These are phyloP conservation scores for Hysterium pulicare DNA, from an alignment of 2,329 filamentous ascomycete species.

Conservation along the genomic window DNA sequence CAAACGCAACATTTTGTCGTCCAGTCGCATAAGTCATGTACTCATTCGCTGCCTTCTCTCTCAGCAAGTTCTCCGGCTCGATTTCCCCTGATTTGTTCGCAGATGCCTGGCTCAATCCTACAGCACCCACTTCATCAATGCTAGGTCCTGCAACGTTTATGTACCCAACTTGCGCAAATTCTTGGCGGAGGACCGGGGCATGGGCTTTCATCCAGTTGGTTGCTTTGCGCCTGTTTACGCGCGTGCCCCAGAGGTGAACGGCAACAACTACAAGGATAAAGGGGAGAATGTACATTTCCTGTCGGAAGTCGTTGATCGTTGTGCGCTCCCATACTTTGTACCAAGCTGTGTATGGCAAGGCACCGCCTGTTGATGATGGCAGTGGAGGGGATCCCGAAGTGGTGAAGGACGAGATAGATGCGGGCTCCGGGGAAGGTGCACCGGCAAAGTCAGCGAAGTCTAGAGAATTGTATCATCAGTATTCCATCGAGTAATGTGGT, in stretches of 20 bases:
- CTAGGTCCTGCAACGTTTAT: conserved; percentile 43
- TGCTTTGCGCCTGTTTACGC: conserved; percentile 75
- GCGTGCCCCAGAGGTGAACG: conserved; percentile 77
- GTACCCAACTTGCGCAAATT: conserved; percentile 88
- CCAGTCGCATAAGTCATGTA: conserved; percentile 86
- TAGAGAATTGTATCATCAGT: conserved; percentile 36
- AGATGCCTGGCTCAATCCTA: conserved; percentile 36
- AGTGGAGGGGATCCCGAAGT: conserved; percentile 33
- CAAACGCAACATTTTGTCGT: conserved; percentile 85
- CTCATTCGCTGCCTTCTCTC: conserved; percentile 84
- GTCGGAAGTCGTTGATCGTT: conserved; percentile 76
- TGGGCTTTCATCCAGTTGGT: conserved; percentile 77
- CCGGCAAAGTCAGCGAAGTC: conserved; percentile 94
- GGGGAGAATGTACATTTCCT: conserved; percentile 77
- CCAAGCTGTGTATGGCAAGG: conserved; percentile 83
- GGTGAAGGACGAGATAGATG: conserved; percentile 43
- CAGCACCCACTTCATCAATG: conserved; percentile 46
- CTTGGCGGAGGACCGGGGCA: conserved; percentile 66
- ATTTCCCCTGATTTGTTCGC: conserved; percentile 40
- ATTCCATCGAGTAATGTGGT: conserved; percentile 7
- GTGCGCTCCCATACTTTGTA: conserved; percentile 95
- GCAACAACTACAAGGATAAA: conserved; percentile 71
- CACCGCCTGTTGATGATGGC: conserved; percentile 45
- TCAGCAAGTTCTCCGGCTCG: conserved; percentile 63
- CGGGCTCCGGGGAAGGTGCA: conserved; percentile 63